Evolutionary conservation across 148 eudicot species (phyloP), one percentile per base, ranked within the genome.

Genomic region (Oxyria digyna): DNA sequence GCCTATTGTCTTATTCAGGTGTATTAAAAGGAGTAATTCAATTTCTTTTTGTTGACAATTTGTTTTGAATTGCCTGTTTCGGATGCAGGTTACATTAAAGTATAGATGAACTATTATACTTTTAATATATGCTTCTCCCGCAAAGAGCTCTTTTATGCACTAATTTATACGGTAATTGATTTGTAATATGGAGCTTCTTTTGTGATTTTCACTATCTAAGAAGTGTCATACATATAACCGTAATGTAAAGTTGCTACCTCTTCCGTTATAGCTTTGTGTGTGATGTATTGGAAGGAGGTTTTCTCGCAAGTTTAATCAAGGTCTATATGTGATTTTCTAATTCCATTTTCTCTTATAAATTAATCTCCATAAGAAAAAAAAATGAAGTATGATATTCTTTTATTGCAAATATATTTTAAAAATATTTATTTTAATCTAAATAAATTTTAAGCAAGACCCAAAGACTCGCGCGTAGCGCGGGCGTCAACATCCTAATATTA

Each of bases 251-350:
- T 23, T 79, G 68, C 20, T 70, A 40, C 20, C 13, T 43, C 18
- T 27, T 67, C 21, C 23, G 29, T 73, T 80, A 69, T 88, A 92
- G 93, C 83, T 89, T 92, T 78, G 96, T 87, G 33, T 89, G 88
- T 78, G 97, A 92, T 83, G 96, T 89, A 23, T 75, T 87, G 79
- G 97, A 92, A 80, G 97, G 97, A 43, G 89, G 91, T 89, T 92
- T 83, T 96, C 96, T 64, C 97, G 96, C 64, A 92, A 89, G 78
- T 86, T 89, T 78, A 92, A 87, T 78, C 97, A 92, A 87, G 97
- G 96, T 91, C n/a, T n/a, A n/a, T n/a, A n/a, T n/a, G n/a, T n/a
- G n/a, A n/a, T n/a, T n/a, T n/a, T n/a, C n/a, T n/a, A n/a, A n/a
- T n/a, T n/a, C n/a, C n/a, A n/a, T n/a, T n/a, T n/a, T n/a, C n/a